Base-by-base conservation (phyloP, 2,329 filamentous ascomycete species). In the Cordyceps cateniannulata region DNA sequence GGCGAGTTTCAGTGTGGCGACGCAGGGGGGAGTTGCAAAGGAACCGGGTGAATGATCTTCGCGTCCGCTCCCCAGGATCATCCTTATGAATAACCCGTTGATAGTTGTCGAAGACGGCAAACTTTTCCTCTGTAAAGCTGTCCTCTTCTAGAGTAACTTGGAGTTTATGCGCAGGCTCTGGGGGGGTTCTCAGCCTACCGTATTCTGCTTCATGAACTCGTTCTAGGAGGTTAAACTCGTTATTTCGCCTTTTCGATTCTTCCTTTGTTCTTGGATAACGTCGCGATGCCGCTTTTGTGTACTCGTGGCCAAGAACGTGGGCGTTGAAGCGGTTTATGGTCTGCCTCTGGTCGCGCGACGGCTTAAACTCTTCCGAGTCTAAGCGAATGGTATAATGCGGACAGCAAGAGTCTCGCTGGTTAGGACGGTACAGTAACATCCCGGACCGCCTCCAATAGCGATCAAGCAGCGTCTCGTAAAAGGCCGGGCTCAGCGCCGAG, bases 301-400 rank as follows among this genome's bases (percentile, higher is more conserved):
- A 93, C 1, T 77, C 71, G 6, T 90, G 84, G 45, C 90, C 90
- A 24, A 88, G 76, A 42, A 93, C 79, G 72, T 83, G 83, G 63
- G 79, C 84, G 69, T 90, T 90, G 80, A 93, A 93, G 48, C 87
- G 83, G 72, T 93, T 91, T 66, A 91, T 73, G 1, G 87, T 81
- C 69, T 92, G 88, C 42, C 90, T 81, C 68, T 95, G 91, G 67
- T 91, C 86, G 70, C 84, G 85, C 29, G 84, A 81, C 6, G 89
- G 79, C 65, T 83, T 85, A 73, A 89, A 90, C 44, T 79, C 75
- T 51, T 77, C 72, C 25, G 85, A 84, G 67, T 91, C 88, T 22
- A 93, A 78, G 51, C 89, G 85, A 59, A 95, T 86, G 1, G 89
- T 92, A 72, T 93, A 98, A 70, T 97, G 92, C 49, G 93, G 92